Conservation (phyloP, 306 rosid species). For the Inga leiocalycina region DNA sequence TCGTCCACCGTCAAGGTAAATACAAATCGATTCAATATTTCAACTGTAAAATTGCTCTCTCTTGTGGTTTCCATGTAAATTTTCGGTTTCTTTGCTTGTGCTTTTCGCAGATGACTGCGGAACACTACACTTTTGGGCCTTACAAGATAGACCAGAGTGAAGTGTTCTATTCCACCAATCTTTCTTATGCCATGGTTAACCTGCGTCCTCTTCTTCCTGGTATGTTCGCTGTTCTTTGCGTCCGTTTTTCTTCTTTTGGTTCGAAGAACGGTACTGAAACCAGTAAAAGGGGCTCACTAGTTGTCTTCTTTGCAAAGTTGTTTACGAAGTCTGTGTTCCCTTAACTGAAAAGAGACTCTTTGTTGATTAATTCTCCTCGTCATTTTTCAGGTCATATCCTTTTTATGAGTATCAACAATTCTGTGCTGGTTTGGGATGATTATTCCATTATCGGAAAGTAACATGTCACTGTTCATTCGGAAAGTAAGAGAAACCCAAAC, state of each 20-base stretch:
- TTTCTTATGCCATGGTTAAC: slow-evolving; percentile 84
- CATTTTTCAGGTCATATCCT: slow-evolving; percentile 93
- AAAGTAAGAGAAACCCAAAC: neutral
- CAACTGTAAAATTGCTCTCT: neutral
- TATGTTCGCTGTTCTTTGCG: slow-evolving; percentile 19
- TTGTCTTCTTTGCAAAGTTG: slow-evolving; percentile 5
- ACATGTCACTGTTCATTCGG: neutral
- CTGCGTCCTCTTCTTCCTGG: slow-evolving; percentile 95
- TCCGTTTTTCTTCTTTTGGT: neutral
- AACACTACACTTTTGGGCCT: slow-evolving; percentile 49
- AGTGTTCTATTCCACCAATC: slow-evolving; percentile 74
- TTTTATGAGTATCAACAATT: slow-evolving; percentile 33
- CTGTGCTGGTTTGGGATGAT: slow-evolving; percentile 27
- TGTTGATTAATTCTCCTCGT: slow-evolving; percentile 36
- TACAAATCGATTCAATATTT: neutral
- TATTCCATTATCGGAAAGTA: slow-evolving; percentile 1
- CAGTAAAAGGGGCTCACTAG: neutral
- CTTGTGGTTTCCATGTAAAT: neutral
- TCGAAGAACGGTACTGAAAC: neutral
- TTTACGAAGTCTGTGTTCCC: slow-evolving; percentile 17
- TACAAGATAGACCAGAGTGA: slow-evolving; percentile 65
- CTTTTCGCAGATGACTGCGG: slow-evolving; percentile 42
- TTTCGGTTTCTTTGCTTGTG: neutral
- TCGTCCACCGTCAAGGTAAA: slow-evolving; percentile 45
- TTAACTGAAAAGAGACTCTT: slow-evolving; percentile 18